These are phyloP conservation scores for Paecilomyces variotii DNA, from an alignment of 2,329 filamentous ascomycete species.

Conservation along the genomic window DNA sequence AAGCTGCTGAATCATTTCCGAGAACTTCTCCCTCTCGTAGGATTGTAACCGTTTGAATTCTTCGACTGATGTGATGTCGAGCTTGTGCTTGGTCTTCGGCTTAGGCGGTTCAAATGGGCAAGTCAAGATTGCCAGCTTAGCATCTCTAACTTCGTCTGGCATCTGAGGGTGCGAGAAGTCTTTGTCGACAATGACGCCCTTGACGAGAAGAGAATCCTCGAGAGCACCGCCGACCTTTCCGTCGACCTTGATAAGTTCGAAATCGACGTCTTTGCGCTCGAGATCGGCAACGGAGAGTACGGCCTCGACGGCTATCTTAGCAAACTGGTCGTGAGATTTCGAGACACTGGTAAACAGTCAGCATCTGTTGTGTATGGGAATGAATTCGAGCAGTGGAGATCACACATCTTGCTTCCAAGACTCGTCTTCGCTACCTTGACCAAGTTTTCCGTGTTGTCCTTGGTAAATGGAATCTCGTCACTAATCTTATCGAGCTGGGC, in stretches of 20 bases:
- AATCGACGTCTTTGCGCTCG: slow-evolving; percentile 94
- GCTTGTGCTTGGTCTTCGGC: slow-evolving; percentile 99
- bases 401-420: slow-evolving; percentile 85
- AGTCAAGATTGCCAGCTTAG: slow-evolving; percentile 94
- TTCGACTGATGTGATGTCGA: slow-evolving; percentile 93
- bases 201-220: slow-evolving; percentile 88
- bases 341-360: slow-evolving; percentile 54
- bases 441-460: slow-evolving; percentile 72
- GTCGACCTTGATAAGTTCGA: slow-evolving; percentile 98
- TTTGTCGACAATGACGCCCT: slow-evolving; percentile 98
- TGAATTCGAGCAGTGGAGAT: background rate
- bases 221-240: slow-evolving; percentile 92
- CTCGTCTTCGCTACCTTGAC: slow-evolving; percentile 93
- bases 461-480: slow-evolving; percentile 80
- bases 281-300: slow-evolving; percentile 94
- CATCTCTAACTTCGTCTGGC: slow-evolving; percentile 89
- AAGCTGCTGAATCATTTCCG: slow-evolving; percentile 98
- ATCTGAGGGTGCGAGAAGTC: slow-evolving; percentile 99
- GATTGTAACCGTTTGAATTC: slow-evolving; percentile 97
- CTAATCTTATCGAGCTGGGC: slow-evolving; percentile 87
- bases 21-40: slow-evolving; percentile 93
- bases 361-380: slow-evolving; percentile 5
- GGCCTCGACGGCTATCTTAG: slow-evolving; percentile 93
- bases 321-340: slow-evolving; percentile 96
- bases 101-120: slow-evolving; percentile 98